phyloP scores from a whole-genome alignment of 768 basidiomycete genomes.

The Dentipellis fragilis region DNA sequence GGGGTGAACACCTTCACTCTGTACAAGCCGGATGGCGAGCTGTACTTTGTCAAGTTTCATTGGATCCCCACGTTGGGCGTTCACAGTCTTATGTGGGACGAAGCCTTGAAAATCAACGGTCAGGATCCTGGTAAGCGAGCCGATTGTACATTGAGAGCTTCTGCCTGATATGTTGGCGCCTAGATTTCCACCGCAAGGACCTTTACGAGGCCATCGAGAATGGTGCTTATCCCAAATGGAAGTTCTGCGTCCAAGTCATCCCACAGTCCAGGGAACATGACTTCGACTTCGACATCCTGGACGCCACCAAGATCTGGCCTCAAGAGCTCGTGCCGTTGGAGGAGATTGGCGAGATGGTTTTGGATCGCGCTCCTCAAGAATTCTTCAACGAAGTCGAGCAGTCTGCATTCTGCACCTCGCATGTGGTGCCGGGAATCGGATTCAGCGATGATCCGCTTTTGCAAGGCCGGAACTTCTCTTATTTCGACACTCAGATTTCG shows the following conservation, averaged over 20 bases:
- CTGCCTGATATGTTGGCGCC: background rate
- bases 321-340: slow-evolving; percentile 72
- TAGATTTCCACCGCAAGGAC: slow-evolving; percentile 71
- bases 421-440: slow-evolving; percentile 42
- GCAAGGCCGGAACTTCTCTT: slow-evolving; percentile 82
- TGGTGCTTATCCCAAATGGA: slow-evolving; percentile 69
- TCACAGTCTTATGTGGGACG: slow-evolving; percentile 82
- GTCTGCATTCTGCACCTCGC: slow-evolving; percentile 74
- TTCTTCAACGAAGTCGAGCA: slow-evolving; percentile 87
- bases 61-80: slow-evolving; percentile 75
- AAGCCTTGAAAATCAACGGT: slow-evolving; percentile 71
- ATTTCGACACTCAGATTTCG: slow-evolving; percentile 77
- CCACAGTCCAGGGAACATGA: slow-evolving; percentile 64
- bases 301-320: slow-evolving; percentile 82
- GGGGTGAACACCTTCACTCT: slow-evolving; percentile 82
- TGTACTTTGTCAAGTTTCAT: slow-evolving; percentile 84
- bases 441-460: slow-evolving; percentile 73
- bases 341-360: slow-evolving; percentile 64
- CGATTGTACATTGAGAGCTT: background rate
- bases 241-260: slow-evolving; percentile 66
- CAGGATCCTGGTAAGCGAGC: slow-evolving; percentile 64
- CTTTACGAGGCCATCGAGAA: slow-evolving; percentile 72
- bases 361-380: slow-evolving; percentile 56
- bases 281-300: slow-evolving; percentile 83
- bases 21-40: slow-evolving; percentile 53